A percentile compares a stretch with the other conserved stretches of the same genome.
These are phyloP conservation scores for Phialophora chinensis DNA, from an alignment of 2,329 filamentous ascomycete species.

Conservation along the genomic window DNA sequence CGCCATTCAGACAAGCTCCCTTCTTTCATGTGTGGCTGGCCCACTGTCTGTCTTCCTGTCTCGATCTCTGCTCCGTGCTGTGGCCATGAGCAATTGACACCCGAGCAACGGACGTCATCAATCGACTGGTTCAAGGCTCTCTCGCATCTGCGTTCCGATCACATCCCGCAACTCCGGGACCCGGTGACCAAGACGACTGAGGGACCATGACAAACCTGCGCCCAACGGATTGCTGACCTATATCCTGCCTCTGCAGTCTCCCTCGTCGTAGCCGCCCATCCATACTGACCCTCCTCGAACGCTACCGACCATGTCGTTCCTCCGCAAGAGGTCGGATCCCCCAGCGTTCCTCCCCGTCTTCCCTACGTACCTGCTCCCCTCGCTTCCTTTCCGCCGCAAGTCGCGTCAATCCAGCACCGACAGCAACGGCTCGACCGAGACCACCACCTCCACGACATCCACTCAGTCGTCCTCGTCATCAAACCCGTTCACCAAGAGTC, in stretches of 20 bases:
- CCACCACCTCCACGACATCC: constrained; percentile 39
- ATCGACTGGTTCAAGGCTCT: not conserved
- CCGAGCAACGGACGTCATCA: constrained; percentile 7
- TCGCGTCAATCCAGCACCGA: constrained; percentile 49
- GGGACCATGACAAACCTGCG: constrained; percentile 6
- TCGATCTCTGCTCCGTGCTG: not conserved
- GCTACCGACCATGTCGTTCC: constrained; percentile 34
- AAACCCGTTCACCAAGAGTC: constrained; percentile 38
- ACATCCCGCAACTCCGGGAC: constrained; percentile 14
- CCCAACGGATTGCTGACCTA: constrained; percentile 6
- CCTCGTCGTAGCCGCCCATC: not conserved
- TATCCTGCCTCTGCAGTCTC: not conserved
- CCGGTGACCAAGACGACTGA: constrained; percentile 3
- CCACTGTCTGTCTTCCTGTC: constrained; percentile 9
- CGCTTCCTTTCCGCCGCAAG: constrained; percentile 53
- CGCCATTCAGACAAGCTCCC: not conserved
- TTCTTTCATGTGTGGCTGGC: constrained; percentile 8
- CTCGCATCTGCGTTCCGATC: constrained; percentile 8
- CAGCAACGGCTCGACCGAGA: constrained; percentile 45
- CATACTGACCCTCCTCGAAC: not conserved
- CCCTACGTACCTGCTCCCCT: constrained; percentile 59
- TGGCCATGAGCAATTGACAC: not conserved
- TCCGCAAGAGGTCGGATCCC: constrained; percentile 35
- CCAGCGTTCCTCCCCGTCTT: constrained; percentile 49
- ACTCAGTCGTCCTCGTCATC: constrained; percentile 27